Conservation (phyloP, 495 filamentous ascomycete species). For the Lasiosphaeria hispida region DNA sequence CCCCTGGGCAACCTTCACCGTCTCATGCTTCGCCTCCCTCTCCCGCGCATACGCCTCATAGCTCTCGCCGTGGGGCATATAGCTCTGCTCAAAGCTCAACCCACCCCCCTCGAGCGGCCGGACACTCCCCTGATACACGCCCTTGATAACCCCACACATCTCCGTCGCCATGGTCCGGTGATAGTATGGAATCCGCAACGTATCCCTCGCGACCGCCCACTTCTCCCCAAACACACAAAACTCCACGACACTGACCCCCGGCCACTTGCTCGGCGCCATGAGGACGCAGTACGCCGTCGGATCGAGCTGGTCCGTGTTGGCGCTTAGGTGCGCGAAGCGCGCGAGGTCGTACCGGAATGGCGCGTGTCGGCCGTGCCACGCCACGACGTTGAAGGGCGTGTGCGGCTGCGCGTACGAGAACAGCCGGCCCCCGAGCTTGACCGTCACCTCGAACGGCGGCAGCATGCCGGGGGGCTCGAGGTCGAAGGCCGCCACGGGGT, state of each 20-base stretch:
- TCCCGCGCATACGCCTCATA: slow-evolving; percentile 19
- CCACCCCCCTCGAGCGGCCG: slow-evolving; percentile 55
- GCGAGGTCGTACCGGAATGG: slow-evolving; percentile 77
- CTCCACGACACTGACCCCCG: slow-evolving; percentile 66
- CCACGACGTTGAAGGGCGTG: slow-evolving; percentile 76
- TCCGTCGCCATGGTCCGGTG: slow-evolving; percentile 68
- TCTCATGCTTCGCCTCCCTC: slow-evolving; percentile 1
- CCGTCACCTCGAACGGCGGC: slow-evolving; percentile 51
- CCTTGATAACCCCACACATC: slow-evolving; percentile 56
- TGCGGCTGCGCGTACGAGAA: slow-evolving; percentile 61
- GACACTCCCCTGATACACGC: slow-evolving; percentile 59
- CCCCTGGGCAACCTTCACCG: slow-evolving; percentile 11
- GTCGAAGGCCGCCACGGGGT: slow-evolving; percentile 64
- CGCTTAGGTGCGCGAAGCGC: slow-evolving; percentile 68
- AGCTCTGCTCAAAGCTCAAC: slow-evolving; percentile 49
- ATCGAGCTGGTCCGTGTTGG: slow-evolving; percentile 69
- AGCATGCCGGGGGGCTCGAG: slow-evolving; percentile 27
- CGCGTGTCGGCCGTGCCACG: slow-evolving; percentile 69
- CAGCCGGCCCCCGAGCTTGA: slow-evolving; percentile 65
- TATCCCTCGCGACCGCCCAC: slow-evolving; percentile 65
- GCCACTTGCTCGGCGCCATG: slow-evolving; percentile 55
- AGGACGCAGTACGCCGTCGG: slow-evolving; percentile 72
- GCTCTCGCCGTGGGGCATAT: slow-evolving; percentile 30
- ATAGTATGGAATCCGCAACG: slow-evolving; percentile 70
- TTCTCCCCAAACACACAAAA: slow-evolving; percentile 74